These are phyloP conservation scores for Aspergillus ibericus DNA, from an alignment of 2,329 filamentous ascomycete species.

Conservation along the genomic window DNA sequence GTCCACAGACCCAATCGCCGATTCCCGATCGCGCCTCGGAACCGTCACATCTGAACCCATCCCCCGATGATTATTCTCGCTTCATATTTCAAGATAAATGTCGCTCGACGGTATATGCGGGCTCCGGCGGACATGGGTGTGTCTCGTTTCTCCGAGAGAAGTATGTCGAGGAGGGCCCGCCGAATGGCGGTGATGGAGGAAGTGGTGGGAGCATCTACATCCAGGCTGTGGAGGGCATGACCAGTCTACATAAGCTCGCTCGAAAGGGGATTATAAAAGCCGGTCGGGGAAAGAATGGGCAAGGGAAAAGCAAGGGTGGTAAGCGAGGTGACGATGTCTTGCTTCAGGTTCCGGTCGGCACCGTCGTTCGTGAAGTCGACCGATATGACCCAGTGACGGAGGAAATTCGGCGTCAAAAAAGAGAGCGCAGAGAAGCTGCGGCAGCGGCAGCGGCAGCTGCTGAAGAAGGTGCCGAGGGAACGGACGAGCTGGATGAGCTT, in stretches of 20 bases:
- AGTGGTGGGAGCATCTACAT: conserved; percentile 91
- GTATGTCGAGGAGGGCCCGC: conserved; percentile 81
- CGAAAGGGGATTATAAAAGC: conserved; percentile 64
- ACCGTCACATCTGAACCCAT: conserved; percentile 69
- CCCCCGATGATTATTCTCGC: conserved; percentile 78
- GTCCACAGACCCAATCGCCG: conserved; percentile 10
- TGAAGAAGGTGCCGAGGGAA: conserved; percentile 54
- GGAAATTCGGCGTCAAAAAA: conserved; percentile 49
- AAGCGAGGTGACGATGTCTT: conserved; percentile 82
- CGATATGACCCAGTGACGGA: conserved; percentile 75
- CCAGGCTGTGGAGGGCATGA: conserved; percentile 87
- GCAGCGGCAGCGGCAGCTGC: not conserved
- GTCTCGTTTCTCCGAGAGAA: conserved; percentile 93
- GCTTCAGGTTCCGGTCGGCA: conserved; percentile 89
- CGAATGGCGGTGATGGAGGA: conserved; percentile 93
- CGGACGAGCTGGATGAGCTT: conserved; percentile 44
- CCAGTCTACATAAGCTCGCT: conserved; percentile 87
- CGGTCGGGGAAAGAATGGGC: conserved; percentile 47
- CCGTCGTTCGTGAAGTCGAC: conserved; percentile 79
- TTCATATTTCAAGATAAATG: conserved; percentile 87
- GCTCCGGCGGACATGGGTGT: conserved; percentile 84
- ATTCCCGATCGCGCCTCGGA: conserved; percentile 23
- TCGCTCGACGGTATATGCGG: conserved; percentile 72
- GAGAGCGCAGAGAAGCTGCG: conserved; percentile 38
- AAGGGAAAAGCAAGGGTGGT: conserved; percentile 57